Conservation (phyloP, 345 rosid genomes). For the Physaria fendleri region DNA sequence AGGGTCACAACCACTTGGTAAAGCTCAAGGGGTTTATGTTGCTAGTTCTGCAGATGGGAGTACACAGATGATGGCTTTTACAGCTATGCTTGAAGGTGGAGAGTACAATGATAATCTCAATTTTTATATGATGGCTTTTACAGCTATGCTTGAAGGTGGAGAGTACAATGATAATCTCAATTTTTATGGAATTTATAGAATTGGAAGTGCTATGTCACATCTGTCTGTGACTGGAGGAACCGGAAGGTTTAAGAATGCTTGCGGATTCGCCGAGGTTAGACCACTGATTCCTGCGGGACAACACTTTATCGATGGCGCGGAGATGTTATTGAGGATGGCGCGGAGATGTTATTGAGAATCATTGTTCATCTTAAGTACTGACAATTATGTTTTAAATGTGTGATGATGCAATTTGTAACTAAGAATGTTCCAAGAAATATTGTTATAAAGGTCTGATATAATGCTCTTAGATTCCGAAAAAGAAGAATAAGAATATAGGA, state of each 20-base stretch:
- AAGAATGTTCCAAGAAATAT: neutral
- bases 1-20: conserved; percentile 67
- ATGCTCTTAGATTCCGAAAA: neutral
- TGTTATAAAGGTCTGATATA: neutral
- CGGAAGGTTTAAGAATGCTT: conserved; percentile 56
- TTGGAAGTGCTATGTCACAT: conserved; percentile 51
- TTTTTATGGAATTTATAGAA: conserved; percentile 66
- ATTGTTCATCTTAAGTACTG: conserved; percentile 54
- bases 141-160: conserved; percentile 83
- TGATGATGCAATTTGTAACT: neutral
- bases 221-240: conserved; percentile 82
- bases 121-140: conserved; percentile 68
- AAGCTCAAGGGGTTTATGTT: conserved; percentile 80
- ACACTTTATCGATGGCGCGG: conserved; percentile 58
- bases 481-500: neutral
- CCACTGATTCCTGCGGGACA: conserved; percentile 72
- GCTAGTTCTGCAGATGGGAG: conserved; percentile 80
- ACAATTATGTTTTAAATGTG: neutral
- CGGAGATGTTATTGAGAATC: conserved; percentile 61
- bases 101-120: conserved; percentile 82
- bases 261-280: conserved; percentile 62
- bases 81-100: conserved; percentile 83
- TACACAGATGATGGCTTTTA: conserved; percentile 90
- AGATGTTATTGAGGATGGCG: conserved; percentile 70
- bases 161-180: conserved; percentile 82